A percentile compares a stretch with the other conserved stretches of the same genome.
phyloP scores from a whole-genome alignment of 208 protist species.

The Crithidia acanthocephali region DNA sequence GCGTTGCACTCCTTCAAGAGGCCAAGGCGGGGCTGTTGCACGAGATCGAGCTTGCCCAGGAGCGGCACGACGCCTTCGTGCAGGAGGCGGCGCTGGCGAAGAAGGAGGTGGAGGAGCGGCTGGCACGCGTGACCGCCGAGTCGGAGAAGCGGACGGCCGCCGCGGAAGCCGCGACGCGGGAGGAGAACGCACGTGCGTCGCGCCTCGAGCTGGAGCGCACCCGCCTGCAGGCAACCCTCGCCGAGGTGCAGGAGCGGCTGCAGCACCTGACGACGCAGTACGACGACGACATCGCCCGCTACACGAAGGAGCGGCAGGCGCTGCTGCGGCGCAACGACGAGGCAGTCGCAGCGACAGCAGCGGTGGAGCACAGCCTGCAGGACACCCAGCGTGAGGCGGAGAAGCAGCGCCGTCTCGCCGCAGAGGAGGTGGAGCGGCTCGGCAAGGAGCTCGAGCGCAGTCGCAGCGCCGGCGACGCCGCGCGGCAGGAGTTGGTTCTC shows the following conservation, averaged over 20 bases:
- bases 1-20: constrained; percentile 32
- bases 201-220: constrained; percentile 67
- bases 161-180: constrained; percentile 58
- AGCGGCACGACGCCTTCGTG: constrained; percentile 34
- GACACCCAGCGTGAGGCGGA: constrained; percentile 33
- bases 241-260: constrained; percentile 59
- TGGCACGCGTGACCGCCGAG: constrained; percentile 39
- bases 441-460: constrained; percentile 25
- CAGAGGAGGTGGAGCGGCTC: constrained; percentile 30
- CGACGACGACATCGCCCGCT: constrained; percentile 53
- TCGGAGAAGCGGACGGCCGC: constrained; percentile 49
- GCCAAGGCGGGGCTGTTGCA: constrained; percentile 35
- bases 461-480: constrained; percentile 14
- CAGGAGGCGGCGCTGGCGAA: constrained; percentile 37
- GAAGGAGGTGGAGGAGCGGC: constrained; percentile 37
- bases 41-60: constrained; percentile 40
- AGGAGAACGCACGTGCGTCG: constrained; percentile 44
- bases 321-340: constrained; percentile 50
- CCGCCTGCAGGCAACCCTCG: constrained; percentile 58
- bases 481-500: constrained; percentile 13
- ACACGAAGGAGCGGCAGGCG: constrained; percentile 46
- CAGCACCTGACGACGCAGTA: constrained; percentile 46
- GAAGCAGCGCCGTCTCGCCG: constrained; percentile 36
- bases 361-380: constrained; percentile 39
- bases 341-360: constrained; percentile 20